Percentiles rank a stretch among this genome's conserved stretches.
These are phyloP conservation scores for Botrytis elliptica DNA, from an alignment of 2,329 filamentous ascomycete species.

Conservation along the genomic window DNA sequence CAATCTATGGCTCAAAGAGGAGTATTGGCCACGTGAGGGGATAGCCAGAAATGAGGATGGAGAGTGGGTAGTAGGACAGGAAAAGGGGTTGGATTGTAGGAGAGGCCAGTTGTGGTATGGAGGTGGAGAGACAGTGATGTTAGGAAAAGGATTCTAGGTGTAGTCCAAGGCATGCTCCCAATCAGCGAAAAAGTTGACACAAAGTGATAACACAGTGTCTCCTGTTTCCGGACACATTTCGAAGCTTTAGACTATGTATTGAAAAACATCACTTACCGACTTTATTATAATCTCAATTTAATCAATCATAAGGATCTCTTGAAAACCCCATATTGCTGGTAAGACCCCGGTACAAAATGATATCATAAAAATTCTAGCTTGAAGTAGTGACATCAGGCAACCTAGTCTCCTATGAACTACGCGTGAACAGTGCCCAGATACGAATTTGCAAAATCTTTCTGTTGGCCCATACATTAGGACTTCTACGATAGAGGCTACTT, in stretches of 20 bases:
- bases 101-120: conserved; percentile 85
- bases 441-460: not conserved
- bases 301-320: not conserved
- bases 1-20: conserved; percentile 69
- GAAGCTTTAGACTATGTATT: not conserved
- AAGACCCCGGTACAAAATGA: not conserved
- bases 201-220: not conserved
- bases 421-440: not conserved
- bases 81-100: conserved; percentile 74
- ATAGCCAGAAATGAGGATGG: conserved; percentile 48
- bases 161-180: not conserved
- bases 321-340: not conserved
- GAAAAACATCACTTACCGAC: not conserved
- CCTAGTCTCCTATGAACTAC: not conserved
- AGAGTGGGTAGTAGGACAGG: conserved; percentile 86
- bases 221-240: too few species aligned
- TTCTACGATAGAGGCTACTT: not conserved
- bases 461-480: not conserved
- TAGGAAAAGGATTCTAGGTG: conserved; percentile 58
- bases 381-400: not conserved
- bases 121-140: conserved; percentile 67
- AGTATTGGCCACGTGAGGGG: conserved; percentile 63
- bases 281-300: not conserved
- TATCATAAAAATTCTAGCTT: not conserved
- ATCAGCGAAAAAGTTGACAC: not conserved